Evolutionary conservation across 768 basidiomycete genomes (phyloP), one percentile per base, ranked within the genome.

Genomic region (Auricularia auricula-judae): DNA sequence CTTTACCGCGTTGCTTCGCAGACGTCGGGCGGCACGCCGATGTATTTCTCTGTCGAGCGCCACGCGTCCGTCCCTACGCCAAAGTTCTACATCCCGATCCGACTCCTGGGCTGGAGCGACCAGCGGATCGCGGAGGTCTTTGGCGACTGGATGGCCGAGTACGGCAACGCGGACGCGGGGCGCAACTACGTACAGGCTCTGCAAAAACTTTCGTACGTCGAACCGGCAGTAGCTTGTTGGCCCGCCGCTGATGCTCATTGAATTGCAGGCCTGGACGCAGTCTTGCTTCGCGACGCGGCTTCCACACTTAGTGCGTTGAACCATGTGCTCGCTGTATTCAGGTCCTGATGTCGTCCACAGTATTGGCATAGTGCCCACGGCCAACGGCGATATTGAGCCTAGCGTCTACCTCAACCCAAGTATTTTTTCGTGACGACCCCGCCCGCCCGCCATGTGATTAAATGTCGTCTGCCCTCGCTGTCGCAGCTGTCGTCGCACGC

Each of bases 41-140:
- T 59, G 56, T 59, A 59, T 23, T 59, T 59, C 56, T 59, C 56
- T 35, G 56, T 59, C 18, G 56, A 59, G 29, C 56, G 56, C 34
- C 29, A 29, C 29, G 56, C 56, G 29, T n/a, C 56, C 18, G 7
- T 59, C 23, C 56, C 56, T 7, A 59, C 56, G 12, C 56, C 56
- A 5, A 59, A 59, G 56, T 59, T 59, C 56, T 59, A 59, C 56
- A 18, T 59, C 29, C 56, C 56, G 11, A 35, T 59, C 56, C 56
- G 56, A 14, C 56, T 59, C 18, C 56, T 59, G 14, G 56, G 56
- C 11, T 59, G 56, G 56, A 14, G 33, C 34, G 56, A 59, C 34
- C 11, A 23, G 29, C 56, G 56, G 29, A 59, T 59, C 34, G 56
- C 56, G 34, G 29, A 59, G 34, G 29, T 34, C 23, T 12, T 59